Evolutionary conservation across 1,139 yeast genomes (phyloP).

Genomic region (Candida dubliniensis): DNA sequence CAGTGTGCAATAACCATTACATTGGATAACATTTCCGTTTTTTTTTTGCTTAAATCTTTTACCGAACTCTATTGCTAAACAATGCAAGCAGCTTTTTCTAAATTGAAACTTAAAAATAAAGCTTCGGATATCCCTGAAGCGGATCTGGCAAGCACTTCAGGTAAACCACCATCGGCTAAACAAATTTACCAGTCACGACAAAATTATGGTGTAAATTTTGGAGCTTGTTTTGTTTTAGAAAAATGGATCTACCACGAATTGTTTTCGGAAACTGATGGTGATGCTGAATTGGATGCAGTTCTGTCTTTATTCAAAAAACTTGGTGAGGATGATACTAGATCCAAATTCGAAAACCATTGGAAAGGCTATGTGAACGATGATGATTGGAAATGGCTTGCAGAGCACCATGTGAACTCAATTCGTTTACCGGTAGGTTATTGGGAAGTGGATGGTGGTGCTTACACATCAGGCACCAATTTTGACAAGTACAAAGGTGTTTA

Average conservation of each 20-base stretch:
- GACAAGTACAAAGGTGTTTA: constrained; percentile 57
- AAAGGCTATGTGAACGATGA: constrained; percentile 56
- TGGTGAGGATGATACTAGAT: constrained; percentile 58
- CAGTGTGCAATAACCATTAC: too few relatives aligned
- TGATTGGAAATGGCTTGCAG: constrained; percentile 78
- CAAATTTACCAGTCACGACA: constrained; percentile 65
- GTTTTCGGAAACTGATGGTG: constrained; percentile 52
- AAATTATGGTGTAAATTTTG: constrained; percentile 85
- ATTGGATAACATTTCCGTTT: too few relatives aligned
- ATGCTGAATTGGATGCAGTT: constrained; percentile 72
- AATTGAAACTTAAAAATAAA: constrained; percentile 40
- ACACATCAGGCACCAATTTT: constrained; percentile 62
- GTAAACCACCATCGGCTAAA: constrained; percentile 41
- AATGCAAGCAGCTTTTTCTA: constrained; percentile 16
- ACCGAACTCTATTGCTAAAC: neutral
- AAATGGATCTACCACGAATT: constrained; percentile 65
- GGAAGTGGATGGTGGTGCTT: constrained; percentile 69
- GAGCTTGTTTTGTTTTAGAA: constrained; percentile 80
- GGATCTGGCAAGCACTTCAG: constrained; percentile 29
- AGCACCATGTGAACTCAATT: constrained; percentile 69
- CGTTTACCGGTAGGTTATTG: constrained; percentile 92
- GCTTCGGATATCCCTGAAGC: constrained; percentile 31
- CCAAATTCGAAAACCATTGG: constrained; percentile 70
- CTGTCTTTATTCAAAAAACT: constrained; percentile 41
- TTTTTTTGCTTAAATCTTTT: too few relatives aligned